Percentiles rank a stretch among this genome's conserved stretches.
Evolutionary conservation across 768 basidiomycete genomes (phyloP).

Genomic region (Trametes coccinea): DNA sequence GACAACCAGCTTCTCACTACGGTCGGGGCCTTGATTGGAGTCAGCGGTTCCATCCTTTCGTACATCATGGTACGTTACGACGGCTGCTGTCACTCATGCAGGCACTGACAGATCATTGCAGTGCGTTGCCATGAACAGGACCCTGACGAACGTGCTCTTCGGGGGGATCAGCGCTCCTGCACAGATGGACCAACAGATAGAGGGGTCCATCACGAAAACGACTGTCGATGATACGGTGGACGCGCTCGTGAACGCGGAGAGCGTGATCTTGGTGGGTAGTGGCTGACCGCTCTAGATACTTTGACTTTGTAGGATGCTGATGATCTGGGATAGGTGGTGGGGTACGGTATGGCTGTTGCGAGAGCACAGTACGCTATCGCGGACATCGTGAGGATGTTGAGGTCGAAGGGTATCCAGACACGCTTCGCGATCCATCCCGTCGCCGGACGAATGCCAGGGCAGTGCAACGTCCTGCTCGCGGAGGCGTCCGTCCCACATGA

Average conservation of each 20-base stretch:
- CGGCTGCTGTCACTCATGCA: neutral
- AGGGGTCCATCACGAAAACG: constrained; percentile 77
- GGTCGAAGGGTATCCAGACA: constrained; percentile 74
- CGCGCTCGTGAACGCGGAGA: constrained; percentile 75
- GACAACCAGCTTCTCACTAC: constrained; percentile 84
- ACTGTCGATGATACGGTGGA: constrained; percentile 82
- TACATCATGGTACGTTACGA: constrained; percentile 78
- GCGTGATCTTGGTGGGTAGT: constrained; percentile 66
- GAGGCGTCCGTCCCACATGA: constrained; percentile 92
- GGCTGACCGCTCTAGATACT: neutral
- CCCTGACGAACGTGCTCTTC: constrained; percentile 81
- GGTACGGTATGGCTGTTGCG: constrained; percentile 91
- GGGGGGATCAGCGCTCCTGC: constrained; percentile 73
- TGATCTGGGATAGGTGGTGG: constrained; percentile 56
- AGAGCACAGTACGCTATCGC: constrained; percentile 79
- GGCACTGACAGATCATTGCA: constrained; percentile 32
- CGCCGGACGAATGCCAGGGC: constrained; percentile 85
- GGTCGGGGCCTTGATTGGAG: constrained; percentile 84
- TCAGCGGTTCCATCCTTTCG: constrained; percentile 87
- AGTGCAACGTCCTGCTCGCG: constrained; percentile 89
- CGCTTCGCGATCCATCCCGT: constrained; percentile 90
- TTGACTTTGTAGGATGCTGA: neutral
- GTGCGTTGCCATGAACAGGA: constrained; percentile 94
- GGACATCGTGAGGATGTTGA: constrained; percentile 73
- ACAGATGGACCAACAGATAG: constrained; percentile 68